These are phyloP conservation scores for Xylariaceae sp. DNA, from an alignment of 2,329 filamentous ascomycete genomes.

Conservation along the genomic window DNA sequence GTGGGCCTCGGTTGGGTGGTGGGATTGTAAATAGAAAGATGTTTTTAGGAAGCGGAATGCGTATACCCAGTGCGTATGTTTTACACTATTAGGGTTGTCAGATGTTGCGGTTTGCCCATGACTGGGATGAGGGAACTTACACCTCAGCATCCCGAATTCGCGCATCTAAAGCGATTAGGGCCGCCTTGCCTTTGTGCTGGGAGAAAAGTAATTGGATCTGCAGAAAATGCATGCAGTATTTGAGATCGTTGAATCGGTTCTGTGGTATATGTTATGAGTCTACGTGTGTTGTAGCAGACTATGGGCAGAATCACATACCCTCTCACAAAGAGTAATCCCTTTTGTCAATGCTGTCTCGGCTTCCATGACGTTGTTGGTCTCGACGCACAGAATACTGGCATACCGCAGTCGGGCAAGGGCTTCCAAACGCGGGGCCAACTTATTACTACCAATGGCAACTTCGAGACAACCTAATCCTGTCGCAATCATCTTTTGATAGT, in stretches of 20 bases:
- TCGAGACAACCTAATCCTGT: conserved; percentile 77
- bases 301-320: conserved; percentile 49
- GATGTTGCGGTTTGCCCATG: conserved; percentile 9
- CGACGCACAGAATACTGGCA: conserved; percentile 73
- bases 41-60: conserved; percentile 78
- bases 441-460: conserved; percentile 66
- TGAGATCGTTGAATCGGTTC: conserved; percentile 69
- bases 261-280: conserved; percentile 43
- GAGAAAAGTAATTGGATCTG: conserved; percentile 71
- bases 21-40: conserved; percentile 69
- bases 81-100: conserved; percentile 50
- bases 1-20: conserved; percentile 65
- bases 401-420: conserved; percentile 74
- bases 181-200: conserved; percentile 73
- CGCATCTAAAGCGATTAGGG: conserved; percentile 73
- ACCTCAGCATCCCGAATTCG: conserved; percentile 73
- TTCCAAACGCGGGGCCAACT: conserved; percentile 69
- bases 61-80: conserved; percentile 76
- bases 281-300: neutral
- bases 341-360: conserved; percentile 76
- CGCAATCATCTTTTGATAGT: conserved; percentile 75
- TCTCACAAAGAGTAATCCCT: conserved; percentile 72
- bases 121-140: conserved; percentile 49
- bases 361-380: conserved; percentile 78
- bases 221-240: conserved; percentile 79